Conservation (phyloP, 2,329 filamentous ascomycete species). For the Fusarium equiseti region DNA sequence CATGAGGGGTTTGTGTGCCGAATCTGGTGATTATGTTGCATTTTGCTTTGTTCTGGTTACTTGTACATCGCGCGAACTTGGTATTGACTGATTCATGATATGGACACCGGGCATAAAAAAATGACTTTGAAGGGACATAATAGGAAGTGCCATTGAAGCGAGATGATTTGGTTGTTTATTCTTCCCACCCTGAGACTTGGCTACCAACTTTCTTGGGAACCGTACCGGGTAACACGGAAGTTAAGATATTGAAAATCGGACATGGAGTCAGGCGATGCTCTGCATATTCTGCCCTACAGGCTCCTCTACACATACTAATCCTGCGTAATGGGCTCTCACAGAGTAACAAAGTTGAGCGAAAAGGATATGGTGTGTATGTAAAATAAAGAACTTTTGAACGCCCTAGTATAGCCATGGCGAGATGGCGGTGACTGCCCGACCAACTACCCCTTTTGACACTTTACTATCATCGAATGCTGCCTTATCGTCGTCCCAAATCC, state of each 20-base stretch:
- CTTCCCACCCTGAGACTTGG: not conserved
- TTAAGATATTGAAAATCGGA: not conserved
- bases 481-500: slow-evolving; percentile 62
- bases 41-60: not conserved
- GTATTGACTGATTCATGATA: not conserved
- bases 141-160: not conserved
- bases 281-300: not conserved
- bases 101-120: not conserved
- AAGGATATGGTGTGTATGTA: slow-evolving; percentile 1
- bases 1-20: not conserved
- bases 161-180: not conserved
- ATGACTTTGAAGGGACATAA: not conserved
- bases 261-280: slow-evolving; percentile 1
- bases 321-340: not conserved
- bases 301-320: not conserved
- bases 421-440: not conserved
- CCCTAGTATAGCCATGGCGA: not conserved
- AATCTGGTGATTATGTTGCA: not conserved
- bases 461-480: not conserved
- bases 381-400: slow-evolving; percentile 29
- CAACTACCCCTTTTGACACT: not conserved
- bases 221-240: not conserved
- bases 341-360: not conserved
- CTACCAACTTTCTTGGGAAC: not conserved
- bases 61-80: not conserved